These are phyloP conservation scores for Podaxis pistillaris DNA, from an alignment of 768 basidiomycete genomes.

Conservation along the genomic window DNA sequence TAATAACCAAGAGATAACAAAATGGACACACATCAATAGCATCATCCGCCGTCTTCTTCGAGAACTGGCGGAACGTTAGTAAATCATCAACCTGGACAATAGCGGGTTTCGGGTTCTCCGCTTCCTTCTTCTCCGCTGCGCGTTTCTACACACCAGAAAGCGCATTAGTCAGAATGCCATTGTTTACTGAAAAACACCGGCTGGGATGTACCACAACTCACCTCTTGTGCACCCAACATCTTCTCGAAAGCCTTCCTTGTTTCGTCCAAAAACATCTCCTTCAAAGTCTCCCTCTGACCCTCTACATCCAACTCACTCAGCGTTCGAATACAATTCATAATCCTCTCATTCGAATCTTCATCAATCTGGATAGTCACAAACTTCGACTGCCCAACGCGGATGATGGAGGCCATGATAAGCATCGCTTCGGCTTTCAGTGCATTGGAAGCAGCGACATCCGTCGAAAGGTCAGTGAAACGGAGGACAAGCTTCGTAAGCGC, in stretches of 20 bases:
- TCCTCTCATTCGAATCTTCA: constrained; percentile 95
- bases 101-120: constrained; percentile 62
- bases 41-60: constrained; percentile 85
- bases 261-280: constrained; percentile 78
- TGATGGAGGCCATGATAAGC: constrained; percentile 96
- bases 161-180: not conserved
- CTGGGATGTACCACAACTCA: constrained; percentile 26
- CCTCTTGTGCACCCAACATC: constrained; percentile 96
- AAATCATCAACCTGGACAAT: constrained; percentile 93
- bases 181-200: not conserved
- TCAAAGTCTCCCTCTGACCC: constrained; percentile 38
- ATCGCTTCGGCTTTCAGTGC: constrained; percentile 89
- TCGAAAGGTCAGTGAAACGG: constrained; percentile 58
- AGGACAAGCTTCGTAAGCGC: constrained; percentile 91
- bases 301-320: constrained; percentile 74
- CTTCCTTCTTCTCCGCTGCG: constrained; percentile 86
- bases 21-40: constrained; percentile 59
- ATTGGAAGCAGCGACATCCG: constrained; percentile 53
- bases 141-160: constrained; percentile 57
- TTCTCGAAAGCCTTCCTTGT: constrained; percentile 90
- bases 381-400: constrained; percentile 96
- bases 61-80: constrained; percentile 90
- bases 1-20: not conserved
- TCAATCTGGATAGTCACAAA: constrained; percentile 94
- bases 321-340: constrained; percentile 94